Base-by-base conservation (phyloP, 352 stramenopile genomes). In the Phytophthora tentaculata region DNA sequence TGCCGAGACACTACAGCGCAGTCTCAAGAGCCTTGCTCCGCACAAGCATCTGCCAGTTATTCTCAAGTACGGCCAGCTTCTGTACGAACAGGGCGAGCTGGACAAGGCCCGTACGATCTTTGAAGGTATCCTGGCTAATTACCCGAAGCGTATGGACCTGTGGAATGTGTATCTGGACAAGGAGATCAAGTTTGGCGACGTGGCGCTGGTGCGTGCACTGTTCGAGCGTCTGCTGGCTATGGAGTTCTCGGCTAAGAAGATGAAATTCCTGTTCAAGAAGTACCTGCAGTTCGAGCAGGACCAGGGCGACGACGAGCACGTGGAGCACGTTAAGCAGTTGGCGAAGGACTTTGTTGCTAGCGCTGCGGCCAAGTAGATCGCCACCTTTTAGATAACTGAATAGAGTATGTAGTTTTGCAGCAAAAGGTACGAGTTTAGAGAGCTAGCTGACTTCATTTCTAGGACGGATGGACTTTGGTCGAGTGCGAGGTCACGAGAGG, bases 211-310 rank as follows among this genome's bases (percentile, higher is more conserved):
- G 51, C 86, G 97, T 35, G 73, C 80, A 22, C 81, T 99, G 49
- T 97, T 99, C 51, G 86, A 97, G 61, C 92, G 90, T 13, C 77
- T 98, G n/a, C 61, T 98, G 17, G 88, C 89, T 19, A 96, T 98
- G 82, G 96, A 98, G 29, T 98, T 98, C 48, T 97, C 85, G 8
- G 88, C 97, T 63, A 98, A 98, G 74, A 97, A 99, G 88, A 99
- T 99, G 95, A 99, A 99, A 80, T 98, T 96, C 64, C 69, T 98
- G 61, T 99, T 99, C 83, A 98, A 99, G 73, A 99, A 99, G 74
- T 98, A 90, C 80, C 86, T 98, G 64, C 73, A 86, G 23, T 97
- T 98, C 58, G 97, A 99, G 82, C 89, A 98, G 67, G 84, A 92
- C 12, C 87, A 98, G 72, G 97, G 97, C 41, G 86, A 97, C 57